These are phyloP conservation scores for Diospyros kaki DNA, from an alignment of 148 eudicot species.

Conservation along the genomic window DNA sequence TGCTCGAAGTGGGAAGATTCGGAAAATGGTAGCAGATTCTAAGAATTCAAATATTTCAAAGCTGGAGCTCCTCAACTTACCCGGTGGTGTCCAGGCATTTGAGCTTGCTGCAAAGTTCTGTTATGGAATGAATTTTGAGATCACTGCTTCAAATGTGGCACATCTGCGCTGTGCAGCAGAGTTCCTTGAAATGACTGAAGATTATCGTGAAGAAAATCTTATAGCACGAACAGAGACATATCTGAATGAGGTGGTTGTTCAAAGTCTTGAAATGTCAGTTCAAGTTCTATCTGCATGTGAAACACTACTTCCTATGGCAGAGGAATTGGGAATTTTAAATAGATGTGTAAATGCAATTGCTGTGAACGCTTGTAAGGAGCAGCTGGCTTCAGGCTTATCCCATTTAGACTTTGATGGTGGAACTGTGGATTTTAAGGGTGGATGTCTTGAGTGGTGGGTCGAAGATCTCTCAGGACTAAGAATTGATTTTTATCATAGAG, in stretches of 20 bases:
- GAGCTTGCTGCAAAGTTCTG: conserved; percentile 67
- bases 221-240: conserved; percentile 51
- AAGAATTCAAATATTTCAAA: conserved; percentile 36
- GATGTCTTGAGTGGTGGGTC: conserved; percentile 59
- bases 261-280: conserved; percentile 52
- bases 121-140: conserved; percentile 61
- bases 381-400: conserved; percentile 41
- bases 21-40: conserved; percentile 55
- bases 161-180: conserved; percentile 59
- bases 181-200: conserved; percentile 66
- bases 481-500: conserved; percentile 45
- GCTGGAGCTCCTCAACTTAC: conserved; percentile 47
- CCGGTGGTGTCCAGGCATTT: conserved; percentile 58
- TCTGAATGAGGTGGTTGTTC: conserved; percentile 40
- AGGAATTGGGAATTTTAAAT: conserved; percentile 41
- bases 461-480: conserved; percentile 58
- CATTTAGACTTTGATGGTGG: conserved; percentile 33
- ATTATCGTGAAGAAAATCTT: conserved; percentile 55
- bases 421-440: conserved; percentile 32
- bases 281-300: conserved; percentile 55
- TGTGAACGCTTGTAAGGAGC: conserved; percentile 50
- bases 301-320: conserved; percentile 35
- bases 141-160: conserved; percentile 52
- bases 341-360: conserved; percentile 52
- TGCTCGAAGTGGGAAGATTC: conserved; percentile 60